Conservation (phyloP, 1,284 basidiomycete species). For the Trametes sp. region DNA sequence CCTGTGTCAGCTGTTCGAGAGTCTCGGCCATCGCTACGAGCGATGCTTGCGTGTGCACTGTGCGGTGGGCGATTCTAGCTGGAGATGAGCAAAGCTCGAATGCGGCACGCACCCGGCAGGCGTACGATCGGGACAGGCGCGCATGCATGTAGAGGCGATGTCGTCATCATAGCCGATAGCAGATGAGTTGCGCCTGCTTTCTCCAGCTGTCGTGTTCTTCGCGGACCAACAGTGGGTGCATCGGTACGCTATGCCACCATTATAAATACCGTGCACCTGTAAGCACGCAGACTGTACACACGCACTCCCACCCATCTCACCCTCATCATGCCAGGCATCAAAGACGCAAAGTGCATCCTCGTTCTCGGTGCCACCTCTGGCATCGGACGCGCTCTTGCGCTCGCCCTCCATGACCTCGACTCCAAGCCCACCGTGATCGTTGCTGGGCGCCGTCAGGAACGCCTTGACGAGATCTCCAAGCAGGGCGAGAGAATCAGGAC, state of each 20-base stretch:
- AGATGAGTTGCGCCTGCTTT: too few species aligned
- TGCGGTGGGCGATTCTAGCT: not conserved
- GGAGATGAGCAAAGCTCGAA: not conserved
- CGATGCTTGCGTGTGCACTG: not conserved
- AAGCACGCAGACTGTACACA: not conserved
- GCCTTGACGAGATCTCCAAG: constrained; percentile 57
- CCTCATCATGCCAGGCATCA: constrained; percentile 51
- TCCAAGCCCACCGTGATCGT: constrained; percentile 62
- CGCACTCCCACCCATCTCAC: not conserved
- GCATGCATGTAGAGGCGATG: not conserved
- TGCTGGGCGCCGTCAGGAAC: constrained; percentile 58
- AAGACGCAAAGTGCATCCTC: constrained; percentile 62
- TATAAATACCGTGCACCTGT: constrained; percentile 9
- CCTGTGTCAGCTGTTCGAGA: not conserved
- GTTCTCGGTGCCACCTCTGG: constrained; percentile 70
- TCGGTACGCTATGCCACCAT: not conserved
- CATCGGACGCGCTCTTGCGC: constrained; percentile 67
- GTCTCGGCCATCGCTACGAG: not conserved
- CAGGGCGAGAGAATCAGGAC: constrained; percentile 47
- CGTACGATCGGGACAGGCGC: not conserved
- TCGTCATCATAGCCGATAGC: constrained; percentile 3
- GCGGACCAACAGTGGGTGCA: too few species aligned
- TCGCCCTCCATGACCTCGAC: constrained; percentile 56
- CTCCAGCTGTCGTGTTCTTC: too few species aligned
- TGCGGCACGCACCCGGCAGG: too few species aligned